Conservation (phyloP, 257 asterid genomes). For the Solanum lignicaule region DNA sequence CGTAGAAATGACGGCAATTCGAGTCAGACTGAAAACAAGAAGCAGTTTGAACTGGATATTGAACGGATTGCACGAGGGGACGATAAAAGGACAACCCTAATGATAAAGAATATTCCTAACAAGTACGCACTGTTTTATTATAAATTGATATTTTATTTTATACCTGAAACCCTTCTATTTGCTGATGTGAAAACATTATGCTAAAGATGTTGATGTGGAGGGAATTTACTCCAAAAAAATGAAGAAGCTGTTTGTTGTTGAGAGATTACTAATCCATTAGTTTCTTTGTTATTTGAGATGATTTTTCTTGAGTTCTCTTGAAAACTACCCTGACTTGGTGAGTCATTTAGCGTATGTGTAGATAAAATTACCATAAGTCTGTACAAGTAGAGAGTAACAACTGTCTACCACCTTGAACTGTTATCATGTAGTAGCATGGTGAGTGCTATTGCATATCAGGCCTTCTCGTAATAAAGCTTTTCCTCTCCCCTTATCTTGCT, state of each 20-base stretch:
- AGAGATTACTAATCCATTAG: neutral
- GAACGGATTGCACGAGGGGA: constrained; percentile 86
- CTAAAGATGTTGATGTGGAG: neutral
- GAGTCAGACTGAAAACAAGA: constrained; percentile 73
- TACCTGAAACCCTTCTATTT: neutral
- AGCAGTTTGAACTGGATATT: constrained; percentile 93
- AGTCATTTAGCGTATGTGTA: neutral
- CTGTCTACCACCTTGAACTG: neutral
- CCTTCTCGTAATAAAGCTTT: neutral
- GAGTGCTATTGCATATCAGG: neutral
- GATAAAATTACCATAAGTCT: neutral
- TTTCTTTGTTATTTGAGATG: neutral
- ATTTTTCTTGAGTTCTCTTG: neutral
- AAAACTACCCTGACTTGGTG: neutral
- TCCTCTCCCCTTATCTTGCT: neutral
- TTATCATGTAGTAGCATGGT: neutral
- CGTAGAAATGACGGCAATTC: constrained; percentile 72
- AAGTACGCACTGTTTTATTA: constrained; percentile 41
- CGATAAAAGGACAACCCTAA: constrained; percentile 94
- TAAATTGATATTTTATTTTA: neutral
- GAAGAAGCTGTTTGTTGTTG: neutral
- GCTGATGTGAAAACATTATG: neutral
- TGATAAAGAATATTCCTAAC: constrained; percentile 99
- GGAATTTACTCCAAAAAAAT: neutral
- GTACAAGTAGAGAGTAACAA: neutral